phyloP scores from a whole-genome alignment of 2,329 filamentous ascomycete species.

The Sphaerulina vaccinii region DNA sequence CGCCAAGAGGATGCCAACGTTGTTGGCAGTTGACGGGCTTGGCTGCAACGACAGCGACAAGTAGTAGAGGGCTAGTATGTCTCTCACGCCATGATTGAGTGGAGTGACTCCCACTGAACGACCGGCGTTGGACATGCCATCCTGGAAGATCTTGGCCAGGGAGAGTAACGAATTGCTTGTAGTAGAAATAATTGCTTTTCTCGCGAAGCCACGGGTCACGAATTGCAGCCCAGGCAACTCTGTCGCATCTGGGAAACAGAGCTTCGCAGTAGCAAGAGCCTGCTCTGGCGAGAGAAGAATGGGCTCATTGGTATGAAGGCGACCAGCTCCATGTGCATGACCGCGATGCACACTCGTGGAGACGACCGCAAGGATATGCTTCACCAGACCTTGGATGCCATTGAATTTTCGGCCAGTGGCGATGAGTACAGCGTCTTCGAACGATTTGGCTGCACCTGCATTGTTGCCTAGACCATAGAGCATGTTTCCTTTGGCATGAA shows the following conservation, averaged over 20 bases:
- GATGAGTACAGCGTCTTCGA: conserved; percentile 92
- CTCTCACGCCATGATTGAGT: conserved; percentile 72
- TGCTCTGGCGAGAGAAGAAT: conserved; percentile 79
- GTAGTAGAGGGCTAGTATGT: conserved; percentile 94
- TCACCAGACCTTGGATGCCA: conserved; percentile 76
- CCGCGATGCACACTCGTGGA: conserved; percentile 32
- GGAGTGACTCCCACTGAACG: conserved; percentile 34
- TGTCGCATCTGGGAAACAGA: conserved; percentile 75
- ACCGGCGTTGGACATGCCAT: conserved; percentile 79
- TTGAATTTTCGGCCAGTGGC: conserved; percentile 70
- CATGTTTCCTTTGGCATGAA: conserved; percentile 99
- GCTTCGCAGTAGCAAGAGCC: conserved; percentile 75
- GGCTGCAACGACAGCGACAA: conserved; percentile 90
- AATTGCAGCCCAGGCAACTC: conserved; percentile 76
- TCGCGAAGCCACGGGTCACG: conserved; percentile 68
- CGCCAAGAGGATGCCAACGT: conserved; percentile 94
- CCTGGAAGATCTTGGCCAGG: conserved; percentile 95
- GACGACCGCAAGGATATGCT: conserved; percentile 71
- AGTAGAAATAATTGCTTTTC: conserved; percentile 80
- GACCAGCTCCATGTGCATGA: background rate
- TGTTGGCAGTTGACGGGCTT: conserved; percentile 96
- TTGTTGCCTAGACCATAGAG: conserved; percentile 87
- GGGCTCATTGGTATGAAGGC: conserved; percentile 54
- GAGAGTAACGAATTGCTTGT: conserved; percentile 95
- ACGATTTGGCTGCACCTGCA: conserved; percentile 75